Evolutionary conservation across 2,329 filamentous ascomycete species (phyloP).

Genomic region (Trichoderma sp.): DNA sequence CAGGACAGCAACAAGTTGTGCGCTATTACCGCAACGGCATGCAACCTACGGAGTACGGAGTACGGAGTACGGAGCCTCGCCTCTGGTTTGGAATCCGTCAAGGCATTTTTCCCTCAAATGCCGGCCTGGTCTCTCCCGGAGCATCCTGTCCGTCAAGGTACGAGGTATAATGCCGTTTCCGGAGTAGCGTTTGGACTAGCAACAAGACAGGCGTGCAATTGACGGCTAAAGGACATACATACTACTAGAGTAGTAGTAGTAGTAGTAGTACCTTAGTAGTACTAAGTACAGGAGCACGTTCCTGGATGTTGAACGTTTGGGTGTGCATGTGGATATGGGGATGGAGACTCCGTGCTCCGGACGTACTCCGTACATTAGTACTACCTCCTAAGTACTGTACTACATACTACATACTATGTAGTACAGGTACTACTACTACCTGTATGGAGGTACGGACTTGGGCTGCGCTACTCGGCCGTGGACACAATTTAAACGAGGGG

Average conservation of each 20-base stretch:
- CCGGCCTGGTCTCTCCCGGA: not conserved
- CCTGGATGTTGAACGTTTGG: conserved; percentile 6
- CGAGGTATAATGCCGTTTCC: not conserved
- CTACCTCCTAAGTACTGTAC: too few relatives aligned
- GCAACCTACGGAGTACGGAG: too few relatives aligned
- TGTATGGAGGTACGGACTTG: not conserved
- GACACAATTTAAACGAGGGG: conserved; percentile 4
- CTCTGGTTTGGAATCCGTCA: not conserved
- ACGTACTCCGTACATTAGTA: too few relatives aligned
- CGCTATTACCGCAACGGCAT: too few relatives aligned
- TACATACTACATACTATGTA: too few relatives aligned
- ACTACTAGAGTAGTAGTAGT: not conserved
- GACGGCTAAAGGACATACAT: not conserved
- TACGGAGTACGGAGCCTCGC: not conserved
- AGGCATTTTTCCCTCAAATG: not conserved
- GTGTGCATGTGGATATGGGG: not conserved
- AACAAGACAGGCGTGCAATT: not conserved
- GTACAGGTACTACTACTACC: too few relatives aligned
- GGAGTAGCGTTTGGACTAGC: not conserved
- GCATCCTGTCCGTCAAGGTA: not conserved
- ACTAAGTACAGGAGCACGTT: conserved; percentile 8
- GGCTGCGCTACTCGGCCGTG: conserved; percentile 5
- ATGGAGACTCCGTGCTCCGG: too few relatives aligned
- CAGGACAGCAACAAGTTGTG: not conserved
- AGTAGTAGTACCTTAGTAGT: too few relatives aligned